Evolutionary conservation across 345 rosid genomes (phyloP).

Genomic region (Eucalyptus pauciflora): DNA sequence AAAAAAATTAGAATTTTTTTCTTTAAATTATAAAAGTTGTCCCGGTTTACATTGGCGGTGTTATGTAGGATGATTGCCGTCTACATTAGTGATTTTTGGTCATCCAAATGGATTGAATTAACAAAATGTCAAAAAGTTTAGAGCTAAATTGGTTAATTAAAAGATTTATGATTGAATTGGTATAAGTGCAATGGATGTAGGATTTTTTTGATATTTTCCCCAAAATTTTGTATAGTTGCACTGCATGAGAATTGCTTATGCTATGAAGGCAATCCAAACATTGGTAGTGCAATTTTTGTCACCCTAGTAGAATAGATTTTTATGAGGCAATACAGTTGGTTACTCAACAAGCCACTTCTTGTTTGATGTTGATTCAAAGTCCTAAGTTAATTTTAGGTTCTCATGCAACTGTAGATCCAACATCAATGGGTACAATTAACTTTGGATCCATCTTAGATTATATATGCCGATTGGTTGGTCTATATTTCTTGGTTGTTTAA

Average conservation of each 20-base stretch:
- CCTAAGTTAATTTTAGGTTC: background rate
- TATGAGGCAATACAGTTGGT: background rate
- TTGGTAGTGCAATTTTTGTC: background rate
- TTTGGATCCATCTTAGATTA: background rate
- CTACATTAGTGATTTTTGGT: fast-evolving
- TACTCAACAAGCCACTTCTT: background rate
- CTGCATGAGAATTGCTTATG: background rate
- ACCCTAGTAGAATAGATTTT: background rate
- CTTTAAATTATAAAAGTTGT: too few relatives aligned
- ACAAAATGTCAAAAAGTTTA: too few relatives aligned
- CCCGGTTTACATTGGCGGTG: fast-evolving
- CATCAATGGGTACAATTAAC: background rate
- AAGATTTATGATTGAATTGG: too few relatives aligned
- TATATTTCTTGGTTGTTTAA: background rate
- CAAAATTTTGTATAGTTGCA: background rate
- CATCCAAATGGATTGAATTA: background rate
- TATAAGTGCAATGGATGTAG: too few relatives aligned
- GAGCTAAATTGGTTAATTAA: too few relatives aligned
- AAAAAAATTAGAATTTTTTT: too few relatives aligned
- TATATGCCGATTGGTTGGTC: background rate
- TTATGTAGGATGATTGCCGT: too few relatives aligned
- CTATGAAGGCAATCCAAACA: background rate
- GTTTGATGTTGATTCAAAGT: background rate
- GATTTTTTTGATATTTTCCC: too few relatives aligned
- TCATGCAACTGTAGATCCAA: background rate